Base-by-base conservation (phyloP, 176 grass and related monocot species). In the Ananas comosus region DNA sequence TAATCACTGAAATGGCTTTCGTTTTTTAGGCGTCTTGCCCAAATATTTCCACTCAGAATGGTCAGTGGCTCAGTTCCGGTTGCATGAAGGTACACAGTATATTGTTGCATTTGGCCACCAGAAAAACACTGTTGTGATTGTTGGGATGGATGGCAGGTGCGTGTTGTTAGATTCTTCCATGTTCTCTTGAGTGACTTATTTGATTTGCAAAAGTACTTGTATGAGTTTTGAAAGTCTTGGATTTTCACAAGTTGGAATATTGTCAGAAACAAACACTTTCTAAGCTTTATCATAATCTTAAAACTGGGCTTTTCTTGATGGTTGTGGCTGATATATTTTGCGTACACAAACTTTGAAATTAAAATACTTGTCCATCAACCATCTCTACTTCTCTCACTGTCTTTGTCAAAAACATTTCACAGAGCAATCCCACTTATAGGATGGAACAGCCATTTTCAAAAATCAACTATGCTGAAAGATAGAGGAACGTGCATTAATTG, bases 141-240 rank as follows among this genome's bases (percentile, higher is more conserved):
- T 91, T 57, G 91, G 91, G 58, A 84, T 91, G 80, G 88, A 96
- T 66, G 88, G 88, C 78, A 88, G 88, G 91, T 88, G 73, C 65
- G 64, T 74, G 42, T 10, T 10, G 66, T 17, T 59, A 7, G 58
- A 49, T 49, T 17, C 59, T 61, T 25, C 25, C 10, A 10, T 1
- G n/a, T 24, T 0, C 19, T 9, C 10, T 67, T 16, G 24, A 12
- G 8, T 29, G 16, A 42, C 33, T 42, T 42, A 42, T 42, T 42
- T 42, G 33, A 7, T 42, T 42, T 42, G 33, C 33, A 42, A 42
- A 42, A 42, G 33, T 42, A 7, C 33, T 42, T 42, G 33, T 42
- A 42, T 42, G 33, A 42, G 33, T 42, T 42, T 8, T 42, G 33
- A 42, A 7, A 42, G 33, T 42, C 17, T 53, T 12, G 5, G 17